Conservation (phyloP, 768 basidiomycete species). For the Pleurotus tuber-regium region DNA sequence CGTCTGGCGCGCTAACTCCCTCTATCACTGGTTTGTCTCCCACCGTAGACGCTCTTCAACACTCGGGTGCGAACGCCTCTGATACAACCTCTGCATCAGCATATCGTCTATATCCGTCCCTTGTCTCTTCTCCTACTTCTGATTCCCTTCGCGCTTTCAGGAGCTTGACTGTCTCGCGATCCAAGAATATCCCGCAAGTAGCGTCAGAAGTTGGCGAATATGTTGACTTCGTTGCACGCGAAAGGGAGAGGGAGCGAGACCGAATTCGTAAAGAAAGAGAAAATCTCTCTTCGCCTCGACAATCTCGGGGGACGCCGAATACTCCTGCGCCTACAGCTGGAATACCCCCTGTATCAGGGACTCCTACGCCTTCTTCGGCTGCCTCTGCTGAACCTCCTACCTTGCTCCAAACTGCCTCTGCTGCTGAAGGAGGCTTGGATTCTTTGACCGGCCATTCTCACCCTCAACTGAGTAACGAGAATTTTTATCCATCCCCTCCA, state of each 20-base stretch:
- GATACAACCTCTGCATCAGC: background rate
- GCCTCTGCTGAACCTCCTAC: conserved; percentile 12
- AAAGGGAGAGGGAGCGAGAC: conserved; percentile 77
- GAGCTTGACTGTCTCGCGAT: conserved; percentile 49
- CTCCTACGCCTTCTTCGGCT: conserved; percentile 21
- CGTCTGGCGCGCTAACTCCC: conserved; percentile 5
- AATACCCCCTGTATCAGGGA: too few species aligned
- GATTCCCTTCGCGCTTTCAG: conserved; percentile 43
- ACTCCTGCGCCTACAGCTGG: conserved; percentile 25
- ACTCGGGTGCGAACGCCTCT: background rate
- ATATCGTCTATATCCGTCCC: conserved; percentile 26
- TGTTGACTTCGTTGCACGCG: conserved; percentile 73
- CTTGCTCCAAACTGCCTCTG: conserved; percentile 13
- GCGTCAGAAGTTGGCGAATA: conserved; percentile 65
- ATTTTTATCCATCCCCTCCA: conserved; percentile 62
- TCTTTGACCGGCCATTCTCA: background rate
- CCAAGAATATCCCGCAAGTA: conserved; percentile 47
- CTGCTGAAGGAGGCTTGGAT: background rate
- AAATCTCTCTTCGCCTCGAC: conserved; percentile 24
- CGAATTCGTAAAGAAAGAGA: conserved; percentile 68
- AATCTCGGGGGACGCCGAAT: conserved; percentile 33
- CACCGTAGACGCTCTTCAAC: conserved; percentile 12
- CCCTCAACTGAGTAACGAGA: conserved; percentile 20
- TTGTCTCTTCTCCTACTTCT: conserved; percentile 24
- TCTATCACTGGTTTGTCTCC: conserved; percentile 14